These are phyloP conservation scores for Aspergillus fumigatiaffinis DNA, from an alignment of 2,329 filamentous ascomycete species.

Conservation along the genomic window DNA sequence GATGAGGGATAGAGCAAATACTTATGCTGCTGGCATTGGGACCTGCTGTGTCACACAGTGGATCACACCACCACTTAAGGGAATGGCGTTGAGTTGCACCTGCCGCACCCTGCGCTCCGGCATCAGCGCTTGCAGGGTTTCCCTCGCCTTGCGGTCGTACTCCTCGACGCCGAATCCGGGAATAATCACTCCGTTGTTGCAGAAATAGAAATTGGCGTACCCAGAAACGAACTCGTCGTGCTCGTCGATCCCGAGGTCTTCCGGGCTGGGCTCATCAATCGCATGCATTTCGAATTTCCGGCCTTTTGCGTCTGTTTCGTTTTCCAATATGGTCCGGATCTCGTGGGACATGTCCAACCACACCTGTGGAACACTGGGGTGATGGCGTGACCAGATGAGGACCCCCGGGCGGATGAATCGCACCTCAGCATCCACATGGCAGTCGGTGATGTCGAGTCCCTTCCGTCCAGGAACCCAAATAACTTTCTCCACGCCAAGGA, in stretches of 20 bases:
- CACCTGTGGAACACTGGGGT: too few species aligned
- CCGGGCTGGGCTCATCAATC: constrained; percentile 21
- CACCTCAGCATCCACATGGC: constrained; percentile 25
- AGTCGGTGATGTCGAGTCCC: constrained; percentile 26
- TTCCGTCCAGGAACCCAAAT: constrained; percentile 26
- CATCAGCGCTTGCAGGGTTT: constrained; percentile 17
- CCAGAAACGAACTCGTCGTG: constrained; percentile 17
- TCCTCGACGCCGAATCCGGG: constrained; percentile 24
- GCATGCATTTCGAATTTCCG: constrained; percentile 18
- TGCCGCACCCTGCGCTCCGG: constrained; percentile 21
- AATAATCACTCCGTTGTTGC: constrained; percentile 26
- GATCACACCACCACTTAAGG: constrained; percentile 25
- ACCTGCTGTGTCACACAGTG: constrained; percentile 30
- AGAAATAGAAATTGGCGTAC: constrained; percentile 30
- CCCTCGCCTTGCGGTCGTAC: constrained; percentile 19
- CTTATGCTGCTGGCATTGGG: background rate
- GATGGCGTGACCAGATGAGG: constrained; percentile 11
- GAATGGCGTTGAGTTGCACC: constrained; percentile 23
- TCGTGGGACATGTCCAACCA: too few species aligned
- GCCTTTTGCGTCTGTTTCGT: constrained; percentile 20
- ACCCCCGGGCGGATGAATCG: constrained; percentile 23
- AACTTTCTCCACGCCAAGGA: constrained; percentile 24
- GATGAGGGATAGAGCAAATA: background rate
- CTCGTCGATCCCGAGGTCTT: constrained; percentile 5
- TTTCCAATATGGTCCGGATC: constrained; percentile 8